Evolutionary conservation across 371 early-diverging fungal genomes (phyloP).

Genomic region (Syncephalis plumigaleata): DNA sequence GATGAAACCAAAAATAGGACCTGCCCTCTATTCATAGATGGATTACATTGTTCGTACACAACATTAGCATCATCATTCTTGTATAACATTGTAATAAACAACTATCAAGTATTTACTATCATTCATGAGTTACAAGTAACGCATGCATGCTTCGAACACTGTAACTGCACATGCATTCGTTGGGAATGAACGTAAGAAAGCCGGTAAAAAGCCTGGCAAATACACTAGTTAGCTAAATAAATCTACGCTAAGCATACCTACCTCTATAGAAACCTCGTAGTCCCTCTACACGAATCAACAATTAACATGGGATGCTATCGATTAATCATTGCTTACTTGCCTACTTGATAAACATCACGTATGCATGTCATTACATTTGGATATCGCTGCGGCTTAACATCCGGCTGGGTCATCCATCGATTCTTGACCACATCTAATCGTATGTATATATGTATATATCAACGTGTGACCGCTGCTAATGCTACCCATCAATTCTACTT

Average conservation of each 20-base stretch:
- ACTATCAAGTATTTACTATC: too few relatives aligned
- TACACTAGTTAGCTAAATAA: too few relatives aligned
- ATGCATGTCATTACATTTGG: slow-evolving; percentile 33
- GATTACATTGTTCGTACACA: too few relatives aligned
- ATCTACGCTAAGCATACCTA: too few relatives aligned
- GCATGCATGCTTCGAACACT: slow-evolving; percentile 53
- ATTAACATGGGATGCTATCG: background rate
- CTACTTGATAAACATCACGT: slow-evolving; percentile 27
- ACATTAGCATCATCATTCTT: too few relatives aligned
- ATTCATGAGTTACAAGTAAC: slow-evolving; percentile 11
- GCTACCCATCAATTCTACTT: slow-evolving; percentile 5
- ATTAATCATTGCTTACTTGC: slow-evolving; percentile 2
- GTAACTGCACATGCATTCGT: slow-evolving; percentile 79
- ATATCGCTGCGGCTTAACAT: slow-evolving; percentile 37
- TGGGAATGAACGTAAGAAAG: slow-evolving; percentile 77
- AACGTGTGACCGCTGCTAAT: too few relatives aligned
- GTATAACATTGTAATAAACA: too few relatives aligned
- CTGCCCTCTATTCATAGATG: too few relatives aligned
- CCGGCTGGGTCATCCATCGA: slow-evolving; percentile 80
- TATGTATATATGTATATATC: background rate
- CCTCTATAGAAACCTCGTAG: slow-evolving; percentile 62
- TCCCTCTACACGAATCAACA: slow-evolving; percentile 29
- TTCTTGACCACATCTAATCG: slow-evolving; percentile 70
- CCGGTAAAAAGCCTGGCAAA: slow-evolving; percentile 37
- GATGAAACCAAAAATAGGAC: too few relatives aligned